Conservation (phyloP, 192 early-diverging fungal genomes). For the Rhizophlyctis rosea region DNA sequence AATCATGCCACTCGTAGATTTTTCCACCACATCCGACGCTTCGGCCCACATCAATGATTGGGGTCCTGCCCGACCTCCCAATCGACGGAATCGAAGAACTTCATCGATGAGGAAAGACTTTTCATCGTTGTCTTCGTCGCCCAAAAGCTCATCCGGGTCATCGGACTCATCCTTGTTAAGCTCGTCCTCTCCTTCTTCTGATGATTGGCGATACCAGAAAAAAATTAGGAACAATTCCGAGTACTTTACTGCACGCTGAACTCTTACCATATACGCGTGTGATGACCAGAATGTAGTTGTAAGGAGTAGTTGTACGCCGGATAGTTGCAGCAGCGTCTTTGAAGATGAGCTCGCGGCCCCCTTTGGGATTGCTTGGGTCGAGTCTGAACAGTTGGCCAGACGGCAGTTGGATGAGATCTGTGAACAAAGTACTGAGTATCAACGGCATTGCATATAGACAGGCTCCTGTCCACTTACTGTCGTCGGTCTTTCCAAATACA, state of each 20-base stretch:
- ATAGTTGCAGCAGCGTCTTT: slow-evolving; percentile 65
- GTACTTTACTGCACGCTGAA: too few species aligned
- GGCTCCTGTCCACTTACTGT: too few species aligned
- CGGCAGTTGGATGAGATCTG: slow-evolving; percentile 49
- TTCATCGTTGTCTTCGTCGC: too few species aligned
- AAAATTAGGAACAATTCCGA: too few species aligned
- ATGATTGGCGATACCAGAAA: too few species aligned
- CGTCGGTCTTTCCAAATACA: slow-evolving; percentile 57
- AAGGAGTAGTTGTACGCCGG: slow-evolving; percentile 57
- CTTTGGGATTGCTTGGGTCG: slow-evolving; percentile 33
- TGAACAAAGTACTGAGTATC: too few species aligned
- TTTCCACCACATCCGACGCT: slow-evolving; percentile 31
- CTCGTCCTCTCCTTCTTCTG: slow-evolving; percentile 75
- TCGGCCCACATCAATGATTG: slow-evolving; percentile 53
- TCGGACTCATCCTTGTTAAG: slow-evolving; percentile 55
- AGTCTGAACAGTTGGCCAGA: slow-evolving; percentile 61
- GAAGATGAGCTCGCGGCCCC: slow-evolving; percentile 59
- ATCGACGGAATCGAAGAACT: slow-evolving; percentile 31
- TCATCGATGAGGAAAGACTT: slow-evolving; percentile 67
- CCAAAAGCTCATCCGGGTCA: slow-evolving; percentile 43
- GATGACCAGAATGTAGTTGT: slow-evolving; percentile 77
- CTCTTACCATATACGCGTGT: slow-evolving; percentile 65
- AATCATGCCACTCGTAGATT: too few species aligned
- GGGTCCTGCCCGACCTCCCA: slow-evolving; percentile 7
- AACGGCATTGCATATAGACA: too few species aligned